Conservation (phyloP, 768 basidiomycete species). For the Termitomyces sp. region DNA sequence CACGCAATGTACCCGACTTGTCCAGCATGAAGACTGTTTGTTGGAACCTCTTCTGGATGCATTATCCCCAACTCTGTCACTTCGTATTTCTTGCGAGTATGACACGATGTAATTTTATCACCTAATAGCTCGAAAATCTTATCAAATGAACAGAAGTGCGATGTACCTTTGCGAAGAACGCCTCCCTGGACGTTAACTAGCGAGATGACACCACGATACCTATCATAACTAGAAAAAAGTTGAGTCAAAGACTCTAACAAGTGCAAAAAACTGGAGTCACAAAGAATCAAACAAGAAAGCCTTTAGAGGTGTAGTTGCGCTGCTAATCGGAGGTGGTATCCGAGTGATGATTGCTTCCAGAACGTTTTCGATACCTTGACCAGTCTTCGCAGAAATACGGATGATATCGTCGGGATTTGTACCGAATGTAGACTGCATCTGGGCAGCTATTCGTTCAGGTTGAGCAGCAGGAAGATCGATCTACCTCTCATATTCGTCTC, state of each 20-base stretch:
- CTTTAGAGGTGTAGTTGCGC: constrained; percentile 50
- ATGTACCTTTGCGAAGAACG: constrained; percentile 69
- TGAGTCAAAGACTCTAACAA: constrained; percentile 9
- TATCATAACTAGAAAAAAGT: constrained; percentile 65
- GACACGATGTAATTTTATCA: constrained; percentile 82
- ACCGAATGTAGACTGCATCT: constrained; percentile 80
- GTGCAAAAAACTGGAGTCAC: constrained; percentile 35
- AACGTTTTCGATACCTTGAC: constrained; percentile 72
- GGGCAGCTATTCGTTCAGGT: constrained; percentile 70
- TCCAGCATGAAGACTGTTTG: constrained; percentile 59
- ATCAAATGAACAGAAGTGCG: neutral
- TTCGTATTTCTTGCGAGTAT: constrained; percentile 86
- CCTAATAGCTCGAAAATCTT: constrained; percentile 37
- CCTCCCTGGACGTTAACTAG: constrained; percentile 81
- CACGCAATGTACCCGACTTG: constrained; percentile 90
- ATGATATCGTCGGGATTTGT: constrained; percentile 71
- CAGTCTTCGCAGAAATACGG: constrained; percentile 89
- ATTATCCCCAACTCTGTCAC: constrained; percentile 85
- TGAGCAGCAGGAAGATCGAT: constrained; percentile 91
- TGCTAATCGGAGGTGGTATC: constrained; percentile 74
- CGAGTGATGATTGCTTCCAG: constrained; percentile 76
- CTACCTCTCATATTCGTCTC: constrained; percentile 29
- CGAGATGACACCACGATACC: constrained; percentile 94
- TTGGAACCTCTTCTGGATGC: constrained; percentile 84
- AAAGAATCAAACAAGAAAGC: constrained; percentile 92